These are phyloP conservation scores for Silene uniflora DNA, from an alignment of 148 eudicot genomes.

Conservation along the genomic window DNA sequence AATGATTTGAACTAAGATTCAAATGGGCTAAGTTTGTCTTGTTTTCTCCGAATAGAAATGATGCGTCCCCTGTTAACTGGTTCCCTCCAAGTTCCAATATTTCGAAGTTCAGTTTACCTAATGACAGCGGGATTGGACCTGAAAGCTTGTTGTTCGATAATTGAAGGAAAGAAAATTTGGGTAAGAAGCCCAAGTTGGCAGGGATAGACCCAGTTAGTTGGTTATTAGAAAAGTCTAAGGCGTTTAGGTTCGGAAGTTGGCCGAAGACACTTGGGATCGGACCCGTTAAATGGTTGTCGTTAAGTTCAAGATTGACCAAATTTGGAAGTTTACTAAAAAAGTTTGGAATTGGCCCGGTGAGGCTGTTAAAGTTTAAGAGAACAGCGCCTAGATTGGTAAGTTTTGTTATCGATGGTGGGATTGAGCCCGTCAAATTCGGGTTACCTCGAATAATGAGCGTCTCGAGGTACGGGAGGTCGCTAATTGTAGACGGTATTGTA, in stretches of 20 bases:
- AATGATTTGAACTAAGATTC: conserved; percentile 34
- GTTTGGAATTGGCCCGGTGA: conserved; percentile 46
- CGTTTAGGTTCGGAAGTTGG: conserved; percentile 19
- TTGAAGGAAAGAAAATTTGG: background rate
- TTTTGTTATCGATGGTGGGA: conserved; percentile 34
- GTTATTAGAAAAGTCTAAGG: conserved; percentile 34
- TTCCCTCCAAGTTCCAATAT: conserved; percentile 30
- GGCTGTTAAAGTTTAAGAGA: conserved; percentile 25
- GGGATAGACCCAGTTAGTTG: conserved; percentile 48
- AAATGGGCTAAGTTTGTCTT: conserved; percentile 24
- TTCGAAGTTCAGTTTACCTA: conserved; percentile 31
- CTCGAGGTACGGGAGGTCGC: conserved; percentile 39
- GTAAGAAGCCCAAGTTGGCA: conserved; percentile 25
- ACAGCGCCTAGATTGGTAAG: conserved; percentile 27
- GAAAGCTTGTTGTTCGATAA: conserved; percentile 39
- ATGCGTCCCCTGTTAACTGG: conserved; percentile 36
- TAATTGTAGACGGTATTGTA: conserved; percentile 30
- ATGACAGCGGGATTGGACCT: conserved; percentile 38
- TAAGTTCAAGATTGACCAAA: conserved; percentile 22
- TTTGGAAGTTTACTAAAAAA: conserved; percentile 35
- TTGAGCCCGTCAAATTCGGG: conserved; percentile 43
- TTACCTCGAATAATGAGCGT: conserved; percentile 24
- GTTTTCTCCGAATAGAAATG: conserved; percentile 42
- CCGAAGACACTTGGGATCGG: conserved; percentile 24
- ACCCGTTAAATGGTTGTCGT: conserved; percentile 38